Conservation (phyloP, 345 rosid species). For the Syzygium aromaticum region DNA sequence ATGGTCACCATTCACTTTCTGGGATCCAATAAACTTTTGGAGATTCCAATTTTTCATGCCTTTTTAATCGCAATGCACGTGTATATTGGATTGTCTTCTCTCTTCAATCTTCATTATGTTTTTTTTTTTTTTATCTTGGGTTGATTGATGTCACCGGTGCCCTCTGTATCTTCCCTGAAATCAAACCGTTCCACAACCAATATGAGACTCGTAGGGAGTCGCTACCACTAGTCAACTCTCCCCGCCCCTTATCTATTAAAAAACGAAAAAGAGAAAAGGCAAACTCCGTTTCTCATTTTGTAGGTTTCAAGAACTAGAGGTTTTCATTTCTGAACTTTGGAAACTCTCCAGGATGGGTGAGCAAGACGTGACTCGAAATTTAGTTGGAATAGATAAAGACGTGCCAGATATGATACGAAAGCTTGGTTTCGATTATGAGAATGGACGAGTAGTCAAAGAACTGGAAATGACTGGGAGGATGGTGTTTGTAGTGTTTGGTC, state of each 20-base stretch:
- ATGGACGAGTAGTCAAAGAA: background rate
- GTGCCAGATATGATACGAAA: background rate
- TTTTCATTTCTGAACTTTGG: background rate
- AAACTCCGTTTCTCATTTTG: background rate
- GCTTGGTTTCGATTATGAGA: background rate
- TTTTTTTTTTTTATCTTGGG: background rate
- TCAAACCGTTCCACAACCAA: no score
- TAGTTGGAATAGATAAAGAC: background rate
- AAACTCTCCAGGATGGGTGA: background rate
- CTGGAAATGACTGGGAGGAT: rapidly evolving
- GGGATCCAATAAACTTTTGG: background rate
- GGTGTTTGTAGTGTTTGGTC: background rate
- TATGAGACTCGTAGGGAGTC: no score
- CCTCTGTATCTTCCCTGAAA: background rate
- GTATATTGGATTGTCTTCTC: background rate
- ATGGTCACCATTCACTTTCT: background rate
- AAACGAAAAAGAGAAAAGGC: no score
- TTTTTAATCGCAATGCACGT: background rate
- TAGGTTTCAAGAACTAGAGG: background rate
- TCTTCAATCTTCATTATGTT: rapidly evolving
- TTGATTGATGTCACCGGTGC: background rate
- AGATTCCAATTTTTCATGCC: background rate
- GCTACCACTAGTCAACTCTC: background rate
- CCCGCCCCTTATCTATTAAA: no score
- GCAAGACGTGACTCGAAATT: rapidly evolving